A percentile compares a stretch with the other conserved stretches of the same genome.
Conservation (phyloP, 78 protist species). For the Dictyostelium intermedium region DNA sequence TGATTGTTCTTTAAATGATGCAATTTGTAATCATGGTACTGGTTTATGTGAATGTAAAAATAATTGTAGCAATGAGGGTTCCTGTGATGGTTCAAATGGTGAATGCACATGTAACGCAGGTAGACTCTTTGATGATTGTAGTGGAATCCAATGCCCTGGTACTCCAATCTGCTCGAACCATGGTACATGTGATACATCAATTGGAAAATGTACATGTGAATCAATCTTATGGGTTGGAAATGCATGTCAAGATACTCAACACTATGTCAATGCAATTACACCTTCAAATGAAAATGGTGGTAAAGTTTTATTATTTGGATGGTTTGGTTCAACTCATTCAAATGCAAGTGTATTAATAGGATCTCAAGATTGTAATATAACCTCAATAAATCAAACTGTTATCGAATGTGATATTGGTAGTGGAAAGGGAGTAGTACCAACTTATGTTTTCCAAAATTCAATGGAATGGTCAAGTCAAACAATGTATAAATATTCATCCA, state of each 20-base stretch:
- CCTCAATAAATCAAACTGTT: neutral
- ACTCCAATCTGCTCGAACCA: neutral
- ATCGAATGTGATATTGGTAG: neutral
- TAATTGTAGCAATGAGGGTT: neutral
- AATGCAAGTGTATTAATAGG: neutral
- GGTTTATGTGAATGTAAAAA: neutral
- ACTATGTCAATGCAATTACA: neutral
- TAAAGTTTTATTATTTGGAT: neutral
- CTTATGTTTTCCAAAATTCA: neutral
- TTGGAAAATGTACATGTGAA: neutral
- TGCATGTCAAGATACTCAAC: neutral
- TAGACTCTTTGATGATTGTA: neutral
- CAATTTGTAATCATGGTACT: neutral
- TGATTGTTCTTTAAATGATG: neutral
- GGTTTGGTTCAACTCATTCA: neutral
- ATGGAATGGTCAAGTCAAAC: neutral
- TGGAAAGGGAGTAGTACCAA: neutral
- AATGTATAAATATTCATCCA: neutral
- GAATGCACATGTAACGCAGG: neutral
- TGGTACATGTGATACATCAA: neutral
- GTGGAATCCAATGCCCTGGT: neutral
- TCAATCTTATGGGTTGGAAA: neutral
- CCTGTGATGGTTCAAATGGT: neutral
- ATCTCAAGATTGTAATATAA: neutral
- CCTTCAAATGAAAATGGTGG: neutral